Evolutionary conservation across 2,329 filamentous ascomycete species (phyloP).

Genomic region (Phialophora expanda): DNA sequence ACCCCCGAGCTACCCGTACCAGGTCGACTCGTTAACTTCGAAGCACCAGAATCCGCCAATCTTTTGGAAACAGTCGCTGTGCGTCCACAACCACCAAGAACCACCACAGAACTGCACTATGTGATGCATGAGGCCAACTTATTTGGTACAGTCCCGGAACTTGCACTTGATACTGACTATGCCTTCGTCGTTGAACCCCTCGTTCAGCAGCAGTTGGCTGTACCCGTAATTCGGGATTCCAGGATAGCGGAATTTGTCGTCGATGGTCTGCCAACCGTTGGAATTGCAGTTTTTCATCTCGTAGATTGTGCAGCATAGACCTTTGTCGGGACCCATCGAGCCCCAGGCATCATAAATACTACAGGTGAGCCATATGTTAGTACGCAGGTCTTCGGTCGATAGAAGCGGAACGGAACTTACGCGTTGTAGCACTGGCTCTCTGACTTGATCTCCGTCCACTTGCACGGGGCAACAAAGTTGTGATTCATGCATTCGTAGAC

Average conservation of each 20-base stretch:
- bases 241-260: constrained; percentile 17
- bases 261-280: constrained; percentile 18
- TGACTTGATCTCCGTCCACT: constrained; percentile 20
- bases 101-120: neutral
- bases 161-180: constrained; percentile 25
- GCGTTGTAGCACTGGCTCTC: constrained; percentile 28
- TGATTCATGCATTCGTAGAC: constrained; percentile 28
- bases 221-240: constrained; percentile 25
- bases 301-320: constrained; percentile 29
- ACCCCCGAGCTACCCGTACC: neutral
- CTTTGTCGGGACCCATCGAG: constrained; percentile 33
- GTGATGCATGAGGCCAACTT: neutral
- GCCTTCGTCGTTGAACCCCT: constrained; percentile 16
- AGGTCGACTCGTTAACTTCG: constrained; percentile 5
- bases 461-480: constrained; percentile 26
- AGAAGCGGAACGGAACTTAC: constrained; percentile 8
- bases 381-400: neutral
- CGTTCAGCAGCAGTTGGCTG: constrained; percentile 11
- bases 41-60: neutral
- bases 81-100: constrained; percentile 16
- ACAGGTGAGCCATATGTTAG: constrained; percentile 5
- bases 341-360: constrained; percentile 19
- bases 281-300: constrained; percentile 24
- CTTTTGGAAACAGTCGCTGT: neutral
- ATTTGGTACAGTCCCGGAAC: neutral